Conservation (phyloP, 75 land plant genomes). For the Gnetum montanum region DNA sequence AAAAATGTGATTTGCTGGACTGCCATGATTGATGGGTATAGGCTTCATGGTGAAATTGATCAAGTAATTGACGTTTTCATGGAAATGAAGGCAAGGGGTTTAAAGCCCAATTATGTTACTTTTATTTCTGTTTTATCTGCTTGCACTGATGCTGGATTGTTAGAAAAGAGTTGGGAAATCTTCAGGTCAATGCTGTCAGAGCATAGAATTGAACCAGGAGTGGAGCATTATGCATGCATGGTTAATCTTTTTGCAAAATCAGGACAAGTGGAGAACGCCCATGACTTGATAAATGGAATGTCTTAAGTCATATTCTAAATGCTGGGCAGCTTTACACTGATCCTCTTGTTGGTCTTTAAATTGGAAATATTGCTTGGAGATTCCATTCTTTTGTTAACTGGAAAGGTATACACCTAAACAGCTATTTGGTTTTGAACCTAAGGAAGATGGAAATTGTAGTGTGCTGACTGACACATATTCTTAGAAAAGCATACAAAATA, state of each 20-base stretch:
- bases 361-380: neutral
- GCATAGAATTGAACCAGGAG: conserved; percentile 20
- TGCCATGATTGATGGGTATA: neutral
- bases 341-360: neutral
- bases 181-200: conserved; percentile 27
- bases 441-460: conserved; percentile 21
- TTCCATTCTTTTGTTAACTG: neutral
- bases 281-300: conserved; percentile 24
- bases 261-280: conserved; percentile 38
- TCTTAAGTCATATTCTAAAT: conserved; percentile 21
- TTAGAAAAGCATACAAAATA: conserved; percentile 18
- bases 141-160: conserved; percentile 29
- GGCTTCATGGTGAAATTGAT: neutral
- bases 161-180: conserved; percentile 25
- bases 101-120: conserved; percentile 30
- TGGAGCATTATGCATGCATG: conserved; percentile 42
- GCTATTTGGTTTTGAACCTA: conserved; percentile 10
- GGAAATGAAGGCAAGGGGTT: conserved; percentile 27
- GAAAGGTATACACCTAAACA: neutral
- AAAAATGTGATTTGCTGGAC: neutral
- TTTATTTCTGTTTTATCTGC: conserved; percentile 28
- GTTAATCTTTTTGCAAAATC: conserved; percentile 53
- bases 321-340: conserved; percentile 18
- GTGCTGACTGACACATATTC: conserved; percentile 37
- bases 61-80: conserved; percentile 5